Evolutionary conservation across 140 eudicot species (phyloP), one percentile per base, ranked within the genome.

Genomic region (Ambrosia hybrid): DNA sequence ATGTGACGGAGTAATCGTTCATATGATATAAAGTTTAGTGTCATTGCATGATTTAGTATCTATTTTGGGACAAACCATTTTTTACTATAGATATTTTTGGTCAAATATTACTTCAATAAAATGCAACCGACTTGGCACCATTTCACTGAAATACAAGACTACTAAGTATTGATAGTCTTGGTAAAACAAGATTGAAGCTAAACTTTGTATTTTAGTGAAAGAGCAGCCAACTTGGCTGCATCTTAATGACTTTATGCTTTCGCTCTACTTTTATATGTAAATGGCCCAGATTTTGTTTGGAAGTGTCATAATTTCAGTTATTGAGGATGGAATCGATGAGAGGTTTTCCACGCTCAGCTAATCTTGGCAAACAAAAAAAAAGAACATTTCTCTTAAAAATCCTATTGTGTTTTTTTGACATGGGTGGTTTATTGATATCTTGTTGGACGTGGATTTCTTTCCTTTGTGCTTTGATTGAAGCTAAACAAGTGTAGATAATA

Each of bases 121-220:
- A 51, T 68, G 49, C 48, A 70, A 53, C 52, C 52, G 53, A 48
- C 60, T 68, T 49, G 43, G 45, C n/a, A 26, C 15, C 61, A 49
- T 30, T 6, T 68, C 46, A 2, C 60, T 68, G 49, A 48, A 68
- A 68, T 51, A 68, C 60, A 51, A 30, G 41, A 68, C 46, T 68
- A 49, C 73, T n/a, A 55, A 30, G 3, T 17, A 13, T 66, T 45
- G 41, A 15, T 41, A 16, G 55, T 65, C 38, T 4, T 57, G 34
- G 12, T 43, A 45, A 43, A 66, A 46, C 11, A 17, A 66, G 51
- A 38, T 43, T 16, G 37, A 43, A 66, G 14, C 51, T 11, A 66
- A 17, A 49, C 26, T 26, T 33, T 68, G 61, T 68, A 51, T 68
- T 51, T 11, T 13, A 12, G 61, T 7, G 61, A 68, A 48, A 3